Evolutionary conservation across 2,329 filamentous ascomycete genomes (phyloP).

Genomic region (Colletotrichum tamarilloi): DNA sequence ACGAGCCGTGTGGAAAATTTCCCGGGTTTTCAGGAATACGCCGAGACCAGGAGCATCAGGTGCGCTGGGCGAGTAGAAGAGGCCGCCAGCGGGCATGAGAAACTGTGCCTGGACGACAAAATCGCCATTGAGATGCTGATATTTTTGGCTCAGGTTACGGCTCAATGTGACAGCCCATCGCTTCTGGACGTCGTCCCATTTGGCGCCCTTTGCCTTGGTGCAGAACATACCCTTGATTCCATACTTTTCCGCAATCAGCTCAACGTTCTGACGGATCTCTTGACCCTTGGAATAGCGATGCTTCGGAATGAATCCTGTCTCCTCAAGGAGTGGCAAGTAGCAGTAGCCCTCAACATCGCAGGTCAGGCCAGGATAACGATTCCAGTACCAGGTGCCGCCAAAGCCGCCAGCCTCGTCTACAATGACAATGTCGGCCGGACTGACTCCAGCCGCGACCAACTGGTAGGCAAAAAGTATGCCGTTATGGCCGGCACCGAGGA

Average conservation of each 20-base stretch:
- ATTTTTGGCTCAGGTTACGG: constrained; percentile 41
- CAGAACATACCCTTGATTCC: constrained; percentile 53
- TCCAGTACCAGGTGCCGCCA: constrained; percentile 65
- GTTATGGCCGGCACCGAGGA: constrained; percentile 1
- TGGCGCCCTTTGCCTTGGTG: constrained; percentile 49
- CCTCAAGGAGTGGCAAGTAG: constrained; percentile 32
- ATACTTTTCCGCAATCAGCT: constrained; percentile 54
- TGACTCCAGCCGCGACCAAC: not conserved
- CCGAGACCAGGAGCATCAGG: not conserved
- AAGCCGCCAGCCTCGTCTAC: constrained; percentile 55
- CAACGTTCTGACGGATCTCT: constrained; percentile 53
- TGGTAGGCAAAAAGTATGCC: constrained; percentile 2
- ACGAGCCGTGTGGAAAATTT: constrained; percentile 57
- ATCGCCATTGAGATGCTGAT: constrained; percentile 44
- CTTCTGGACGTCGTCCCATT: constrained; percentile 56
- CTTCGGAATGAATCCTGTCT: constrained; percentile 21
- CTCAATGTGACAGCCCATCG: constrained; percentile 38
- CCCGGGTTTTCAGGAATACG: constrained; percentile 49
- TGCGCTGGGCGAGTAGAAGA: constrained; percentile 50
- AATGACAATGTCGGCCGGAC: constrained; percentile 48
- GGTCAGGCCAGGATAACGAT: constrained; percentile 57
- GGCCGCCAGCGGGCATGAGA: constrained; percentile 50
- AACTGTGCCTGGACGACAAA: constrained; percentile 50
- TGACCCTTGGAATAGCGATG: constrained; percentile 47
- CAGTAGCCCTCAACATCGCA: constrained; percentile 65